Evolutionary conservation across 2,329 filamentous ascomycete genomes (phyloP).

Genomic region (Blastomyces percursus): DNA sequence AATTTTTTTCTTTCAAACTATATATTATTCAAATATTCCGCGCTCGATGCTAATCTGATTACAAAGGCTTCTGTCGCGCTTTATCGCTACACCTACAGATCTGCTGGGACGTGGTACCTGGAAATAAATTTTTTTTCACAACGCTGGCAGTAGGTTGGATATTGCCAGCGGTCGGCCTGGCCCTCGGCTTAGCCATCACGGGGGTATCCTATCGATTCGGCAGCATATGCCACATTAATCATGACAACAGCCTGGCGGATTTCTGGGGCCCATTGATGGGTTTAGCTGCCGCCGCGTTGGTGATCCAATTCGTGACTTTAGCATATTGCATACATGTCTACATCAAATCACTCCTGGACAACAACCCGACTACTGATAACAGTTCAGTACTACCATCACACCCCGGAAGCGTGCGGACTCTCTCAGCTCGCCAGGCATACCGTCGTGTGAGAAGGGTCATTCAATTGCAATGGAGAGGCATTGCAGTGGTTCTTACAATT

Average conservation of each 20-base stretch:
- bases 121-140: slow-evolving; percentile 77
- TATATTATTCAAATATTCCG: not conserved
- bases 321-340: slow-evolving; percentile 93
- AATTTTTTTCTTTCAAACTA: not conserved
- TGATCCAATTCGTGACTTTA: slow-evolving; percentile 77
- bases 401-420: slow-evolving; percentile 61
- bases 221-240: slow-evolving; percentile 86
- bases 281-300: slow-evolving; percentile 62
- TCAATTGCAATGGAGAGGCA: slow-evolving; percentile 86
- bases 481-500: slow-evolving; percentile 80
- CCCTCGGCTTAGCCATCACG: slow-evolving; percentile 67
- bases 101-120: slow-evolving; percentile 89
- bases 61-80: slow-evolving; percentile 65
- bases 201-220: slow-evolving; percentile 94
- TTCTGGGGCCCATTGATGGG: slow-evolving; percentile 85
- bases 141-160: slow-evolving; percentile 75
- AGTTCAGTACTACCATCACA: slow-evolving; percentile 64
- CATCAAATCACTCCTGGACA: slow-evolving; percentile 68
- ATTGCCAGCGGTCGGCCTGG: slow-evolving; percentile 63
- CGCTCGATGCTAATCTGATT: not conserved
- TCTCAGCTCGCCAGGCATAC: slow-evolving; percentile 78
- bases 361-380: slow-evolving; percentile 55
- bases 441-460: slow-evolving; percentile 76
- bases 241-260: slow-evolving; percentile 66
- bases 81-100: slow-evolving; percentile 93